Evolutionary conservation across 768 basidiomycete genomes (phyloP).

Genomic region (Lactifluus hygrophoroides): DNA sequence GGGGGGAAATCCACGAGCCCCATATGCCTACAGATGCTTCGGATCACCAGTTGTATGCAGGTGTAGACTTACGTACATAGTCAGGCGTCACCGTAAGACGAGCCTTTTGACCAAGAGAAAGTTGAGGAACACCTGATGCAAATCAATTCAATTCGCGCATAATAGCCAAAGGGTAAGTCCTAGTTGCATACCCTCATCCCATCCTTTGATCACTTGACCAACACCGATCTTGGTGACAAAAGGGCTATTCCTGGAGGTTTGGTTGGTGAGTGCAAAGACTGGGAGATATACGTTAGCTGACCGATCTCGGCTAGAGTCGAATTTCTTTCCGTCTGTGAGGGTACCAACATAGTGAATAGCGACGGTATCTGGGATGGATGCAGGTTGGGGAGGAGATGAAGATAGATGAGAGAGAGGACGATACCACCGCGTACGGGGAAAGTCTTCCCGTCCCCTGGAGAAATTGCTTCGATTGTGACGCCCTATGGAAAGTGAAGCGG

Average conservation of each 20-base stretch:
- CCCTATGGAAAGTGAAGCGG: slow-evolving; percentile 38
- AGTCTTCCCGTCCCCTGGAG: slow-evolving; percentile 50
- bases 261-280: background rate
- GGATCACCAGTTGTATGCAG: slow-evolving; percentile 1
- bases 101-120: slow-evolving; percentile 73
- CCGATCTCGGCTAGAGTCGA: slow-evolving; percentile 77
- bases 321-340: slow-evolving; percentile 49
- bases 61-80: slow-evolving; percentile 44
- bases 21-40: slow-evolving; percentile 49
- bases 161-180: background rate
- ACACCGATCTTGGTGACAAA: slow-evolving; percentile 69
- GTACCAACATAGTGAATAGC: slow-evolving; percentile 76
- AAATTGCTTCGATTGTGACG: slow-evolving; percentile 52
- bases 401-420: slow-evolving; percentile 21
- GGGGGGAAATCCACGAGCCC: slow-evolving; percentile 64
- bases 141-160: slow-evolving; percentile 10
- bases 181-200: slow-evolving; percentile 69
- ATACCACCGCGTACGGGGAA: slow-evolving; percentile 67
- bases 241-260: slow-evolving; percentile 37
- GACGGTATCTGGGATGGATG: slow-evolving; percentile 45
- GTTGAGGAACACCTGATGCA: slow-evolving; percentile 56
- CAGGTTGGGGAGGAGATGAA: slow-evolving; percentile 11
- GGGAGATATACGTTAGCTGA: slow-evolving; percentile 29
- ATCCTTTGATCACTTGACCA: slow-evolving; percentile 80
- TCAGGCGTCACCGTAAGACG: slow-evolving; percentile 60